These are phyloP conservation scores for Coelastrella sp. DNA, from an alignment of 139 green algal genomes.

Conservation along the genomic window DNA sequence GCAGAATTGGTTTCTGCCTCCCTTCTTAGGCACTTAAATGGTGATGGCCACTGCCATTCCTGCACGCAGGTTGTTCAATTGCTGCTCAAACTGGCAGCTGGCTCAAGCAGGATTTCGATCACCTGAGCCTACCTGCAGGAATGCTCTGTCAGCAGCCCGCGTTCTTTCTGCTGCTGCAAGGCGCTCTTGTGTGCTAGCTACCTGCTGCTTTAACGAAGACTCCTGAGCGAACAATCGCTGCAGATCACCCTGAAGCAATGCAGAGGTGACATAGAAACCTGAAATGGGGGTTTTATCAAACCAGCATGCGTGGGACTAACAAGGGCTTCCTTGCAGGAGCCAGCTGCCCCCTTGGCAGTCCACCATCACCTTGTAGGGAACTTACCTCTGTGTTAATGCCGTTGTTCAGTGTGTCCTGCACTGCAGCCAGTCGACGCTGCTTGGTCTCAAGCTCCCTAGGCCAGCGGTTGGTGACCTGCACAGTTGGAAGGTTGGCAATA, in stretches of 20 bases:
- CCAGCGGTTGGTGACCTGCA: slow-evolving; percentile 34
- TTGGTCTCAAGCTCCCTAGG: slow-evolving; percentile 67
- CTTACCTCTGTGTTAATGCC: slow-evolving; percentile 61
- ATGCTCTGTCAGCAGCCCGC: slow-evolving; percentile 60
- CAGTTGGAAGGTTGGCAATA: not conserved
- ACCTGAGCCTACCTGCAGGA: slow-evolving; percentile 48
- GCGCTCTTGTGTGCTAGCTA: slow-evolving; percentile 59
- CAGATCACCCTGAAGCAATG: slow-evolving; percentile 34
- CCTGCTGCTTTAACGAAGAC: slow-evolving; percentile 43
- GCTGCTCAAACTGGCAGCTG: not conserved
- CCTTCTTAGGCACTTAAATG: no score
- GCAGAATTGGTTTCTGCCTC: no score
- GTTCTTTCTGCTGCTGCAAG: slow-evolving; percentile 36
- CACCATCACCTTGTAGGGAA: not conserved
- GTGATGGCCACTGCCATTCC: not conserved
- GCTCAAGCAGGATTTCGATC: not conserved
- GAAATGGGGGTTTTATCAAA: not conserved
- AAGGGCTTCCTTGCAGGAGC: not conserved
- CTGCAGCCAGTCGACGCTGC: slow-evolving; percentile 56
- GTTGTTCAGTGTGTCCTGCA: slow-evolving; percentile 63
- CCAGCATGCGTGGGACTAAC: not conserved
- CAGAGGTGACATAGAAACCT: not conserved
- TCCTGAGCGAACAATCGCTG: slow-evolving; percentile 36
- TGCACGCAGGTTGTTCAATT: not conserved
- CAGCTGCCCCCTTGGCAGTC: not conserved